Conservation (phyloP, 2,329 filamentous ascomycete species). For the Zymoseptoria brevis region DNA sequence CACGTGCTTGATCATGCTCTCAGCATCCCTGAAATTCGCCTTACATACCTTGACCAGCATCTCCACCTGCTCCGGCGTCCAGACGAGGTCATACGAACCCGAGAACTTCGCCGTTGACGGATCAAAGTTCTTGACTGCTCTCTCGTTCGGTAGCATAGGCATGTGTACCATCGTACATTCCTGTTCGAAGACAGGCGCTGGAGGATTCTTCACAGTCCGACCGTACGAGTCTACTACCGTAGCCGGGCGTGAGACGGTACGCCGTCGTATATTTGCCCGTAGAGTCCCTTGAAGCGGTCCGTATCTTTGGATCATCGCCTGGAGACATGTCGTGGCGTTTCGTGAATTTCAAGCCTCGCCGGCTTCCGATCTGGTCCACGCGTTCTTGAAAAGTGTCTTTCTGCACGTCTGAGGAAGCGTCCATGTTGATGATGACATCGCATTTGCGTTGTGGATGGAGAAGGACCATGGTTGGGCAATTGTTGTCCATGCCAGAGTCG, state of each 20-base stretch:
- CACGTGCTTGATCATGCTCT: slow-evolving; percentile 20
- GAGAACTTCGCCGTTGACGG: slow-evolving; percentile 28
- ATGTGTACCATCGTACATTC: slow-evolving; percentile 29
- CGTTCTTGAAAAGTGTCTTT: slow-evolving; percentile 29
- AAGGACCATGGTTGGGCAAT: slow-evolving; percentile 28
- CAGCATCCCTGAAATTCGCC: slow-evolving; percentile 22
- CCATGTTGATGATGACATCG: slow-evolving; percentile 31
- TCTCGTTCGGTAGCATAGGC: slow-evolving; percentile 27
- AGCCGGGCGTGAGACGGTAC: slow-evolving; percentile 14
- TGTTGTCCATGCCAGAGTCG: slow-evolving; percentile 31
- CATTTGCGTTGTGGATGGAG: slow-evolving; percentile 22
- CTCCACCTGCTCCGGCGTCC: slow-evolving; percentile 29
- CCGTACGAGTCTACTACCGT: slow-evolving; percentile 27
- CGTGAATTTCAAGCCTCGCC: slow-evolving; percentile 27
- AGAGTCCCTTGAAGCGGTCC: slow-evolving; percentile 24
- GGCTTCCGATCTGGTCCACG: slow-evolving; percentile 28
- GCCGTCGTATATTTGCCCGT: slow-evolving; percentile 27
- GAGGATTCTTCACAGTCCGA: slow-evolving; percentile 23
- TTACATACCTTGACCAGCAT: slow-evolving; percentile 25
- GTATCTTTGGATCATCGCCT: slow-evolving; percentile 17
- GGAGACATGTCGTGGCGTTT: slow-evolving; percentile 22
- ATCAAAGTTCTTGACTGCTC: slow-evolving; percentile 27
- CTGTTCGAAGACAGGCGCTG: slow-evolving; percentile 17
- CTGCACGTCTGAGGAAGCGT: slow-evolving; percentile 27
- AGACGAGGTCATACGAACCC: slow-evolving; percentile 28